phyloP scores from a whole-genome alignment of 1,284 basidiomycete species.

The Microbotryum saponariae region DNA sequence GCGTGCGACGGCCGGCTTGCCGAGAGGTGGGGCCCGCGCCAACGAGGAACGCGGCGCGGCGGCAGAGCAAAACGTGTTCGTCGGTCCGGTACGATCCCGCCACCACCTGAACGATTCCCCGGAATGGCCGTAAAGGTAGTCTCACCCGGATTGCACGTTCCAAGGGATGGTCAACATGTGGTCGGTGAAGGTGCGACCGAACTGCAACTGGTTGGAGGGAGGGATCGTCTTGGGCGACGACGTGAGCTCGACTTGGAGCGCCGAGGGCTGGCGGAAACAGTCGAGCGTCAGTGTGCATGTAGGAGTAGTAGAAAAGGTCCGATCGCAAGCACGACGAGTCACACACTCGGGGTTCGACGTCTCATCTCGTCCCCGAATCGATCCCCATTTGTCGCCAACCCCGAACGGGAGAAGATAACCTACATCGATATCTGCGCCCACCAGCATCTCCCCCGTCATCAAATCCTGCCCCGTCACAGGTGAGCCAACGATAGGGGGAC shows the following conservation, averaged over 20 bases:
- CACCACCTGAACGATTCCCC: no score
- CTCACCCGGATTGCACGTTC: constrained; percentile 50
- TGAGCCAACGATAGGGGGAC: constrained; percentile 9
- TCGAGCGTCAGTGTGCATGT: neutral
- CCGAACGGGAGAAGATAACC: neutral
- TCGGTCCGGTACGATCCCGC: no score
- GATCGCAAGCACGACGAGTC: no score
- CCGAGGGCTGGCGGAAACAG: constrained; percentile 11
- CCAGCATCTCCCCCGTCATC: constrained; percentile 26
- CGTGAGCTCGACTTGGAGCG: constrained; percentile 22
- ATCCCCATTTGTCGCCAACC: neutral
- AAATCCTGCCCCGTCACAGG: constrained; percentile 6
- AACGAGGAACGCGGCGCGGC: no score
- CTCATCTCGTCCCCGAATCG: neutral
- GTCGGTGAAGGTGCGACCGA: constrained; percentile 61
- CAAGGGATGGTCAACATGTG: constrained; percentile 88
- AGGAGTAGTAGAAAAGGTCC: no score
- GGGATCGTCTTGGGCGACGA: constrained; percentile 23
- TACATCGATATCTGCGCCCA: constrained; percentile 26
- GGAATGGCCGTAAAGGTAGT: no score
- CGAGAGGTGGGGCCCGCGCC: no score
- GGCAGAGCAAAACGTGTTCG: no score
- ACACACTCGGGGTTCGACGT: neutral
- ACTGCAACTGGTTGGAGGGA: constrained; percentile 33
- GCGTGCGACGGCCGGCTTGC: no score